Percentiles rank a stretch among this genome's conserved stretches.
These are phyloP conservation scores for Bruguiera sexangula DNA, from an alignment of 345 rosid species.

Conservation along the genomic window DNA sequence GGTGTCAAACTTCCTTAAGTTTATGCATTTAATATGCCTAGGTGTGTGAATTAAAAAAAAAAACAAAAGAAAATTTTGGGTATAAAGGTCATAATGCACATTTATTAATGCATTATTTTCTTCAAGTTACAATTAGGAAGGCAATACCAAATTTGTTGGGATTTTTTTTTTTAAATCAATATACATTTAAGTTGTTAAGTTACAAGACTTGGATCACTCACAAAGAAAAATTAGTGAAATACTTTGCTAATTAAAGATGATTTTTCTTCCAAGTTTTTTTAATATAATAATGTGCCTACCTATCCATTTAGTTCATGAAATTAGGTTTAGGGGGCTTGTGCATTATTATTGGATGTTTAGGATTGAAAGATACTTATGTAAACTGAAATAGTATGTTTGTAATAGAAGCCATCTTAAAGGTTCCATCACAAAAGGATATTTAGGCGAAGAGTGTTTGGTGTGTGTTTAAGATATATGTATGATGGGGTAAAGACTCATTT, in stretches of 20 bases:
- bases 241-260: slow-evolving; percentile 3
- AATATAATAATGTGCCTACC: slow-evolving; percentile 9
- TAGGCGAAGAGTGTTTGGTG: too few species aligned
- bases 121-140: background rate
- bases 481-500: too few species aligned
- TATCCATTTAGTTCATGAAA: background rate
- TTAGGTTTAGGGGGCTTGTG: background rate
- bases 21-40: too few species aligned
- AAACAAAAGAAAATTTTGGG: background rate
- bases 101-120: background rate
- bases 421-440: too few species aligned
- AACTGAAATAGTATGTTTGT: background rate
- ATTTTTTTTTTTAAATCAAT: slow-evolving; percentile 10
- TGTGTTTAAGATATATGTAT: too few species aligned
- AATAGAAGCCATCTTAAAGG: slow-evolving; percentile 1
- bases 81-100: background rate
- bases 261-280: background rate
- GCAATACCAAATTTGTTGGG: background rate
- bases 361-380: background rate
- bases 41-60: too few species aligned
- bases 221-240: background rate
- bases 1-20: too few species aligned
- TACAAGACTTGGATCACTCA: background rate
- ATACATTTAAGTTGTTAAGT: background rate
- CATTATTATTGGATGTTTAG: slow-evolving; percentile 14